Evolutionary conservation across 2,329 filamentous ascomycete species (phyloP), one percentile per base, ranked within the genome.

Genomic region (Pyrenophora teres): DNA sequence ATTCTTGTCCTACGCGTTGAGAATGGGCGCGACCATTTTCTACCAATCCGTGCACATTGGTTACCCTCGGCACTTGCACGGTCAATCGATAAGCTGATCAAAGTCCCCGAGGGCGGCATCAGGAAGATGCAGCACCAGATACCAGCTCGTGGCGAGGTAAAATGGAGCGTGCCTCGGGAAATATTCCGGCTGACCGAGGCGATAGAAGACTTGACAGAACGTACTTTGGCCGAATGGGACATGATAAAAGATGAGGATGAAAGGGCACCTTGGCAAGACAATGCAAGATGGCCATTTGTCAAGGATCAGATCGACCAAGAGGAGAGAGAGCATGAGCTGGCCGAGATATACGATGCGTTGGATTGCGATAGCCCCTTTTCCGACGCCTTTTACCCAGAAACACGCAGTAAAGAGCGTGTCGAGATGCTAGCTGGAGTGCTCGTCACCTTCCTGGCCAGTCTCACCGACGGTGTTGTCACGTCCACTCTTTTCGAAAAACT

Each of bases 1-100:
- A 87, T 99, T 3, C 79, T 99, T 6, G 87, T 99, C 2, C 80
- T 99, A 7, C 86, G 92, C 0, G 89, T 99, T 4, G 81, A 85
- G 9, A 84, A 88, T 45, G 95, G 95, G 0, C 83, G 92, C 40
- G 94, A 99, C 64, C 89, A 97, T 68, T 99, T 99, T 69, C 84
- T 99, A 33, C 88, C 92, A 0, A 80, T 96, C 0, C 86, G 83
- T 19, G 94, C 84, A 0, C 78, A 76, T 1, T 99, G 94, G 93
- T 77, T 87, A 3, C 88, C 89, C 7, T 91, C 90, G 0, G 89
- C 87, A 63, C 89, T 97, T 41, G 90, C 90, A 0, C 86, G 90
- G 32, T 92, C 89, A 0, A 82, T 99, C n/a, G 88, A 92, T 54
- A 92, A 96, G 65, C 81, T 99, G 7, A 90, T 95, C 42, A 85